A percentile compares a stretch with the other conserved stretches of the same genome.
phyloP scores from a whole-genome alignment of 106 monocot species.

The Narthecium ossifragum region DNA sequence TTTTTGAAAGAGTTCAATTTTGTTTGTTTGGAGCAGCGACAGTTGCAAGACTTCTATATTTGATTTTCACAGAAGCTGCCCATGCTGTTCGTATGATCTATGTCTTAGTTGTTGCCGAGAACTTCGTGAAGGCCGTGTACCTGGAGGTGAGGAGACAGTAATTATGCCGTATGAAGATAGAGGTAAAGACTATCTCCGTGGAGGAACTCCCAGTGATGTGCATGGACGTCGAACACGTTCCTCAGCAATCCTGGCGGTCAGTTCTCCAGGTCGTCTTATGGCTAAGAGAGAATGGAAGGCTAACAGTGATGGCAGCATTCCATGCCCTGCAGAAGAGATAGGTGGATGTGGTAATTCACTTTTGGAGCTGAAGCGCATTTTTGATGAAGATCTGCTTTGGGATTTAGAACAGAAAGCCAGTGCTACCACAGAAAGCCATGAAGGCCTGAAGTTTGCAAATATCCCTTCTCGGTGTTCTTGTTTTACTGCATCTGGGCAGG shows the following conservation, averaged over 20 bases:
- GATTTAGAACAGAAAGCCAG: conserved; percentile 40
- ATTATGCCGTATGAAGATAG: conserved; percentile 18
- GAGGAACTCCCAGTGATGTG: background rate
- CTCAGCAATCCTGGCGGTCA: background rate
- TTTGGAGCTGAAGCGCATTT: conserved; percentile 49
- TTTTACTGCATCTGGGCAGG: conserved; percentile 21
- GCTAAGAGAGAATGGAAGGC: conserved; percentile 35
- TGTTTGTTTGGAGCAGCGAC: conserved; percentile 30
- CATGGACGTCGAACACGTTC: background rate
- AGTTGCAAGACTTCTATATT: conserved; percentile 61
- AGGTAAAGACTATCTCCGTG: conserved; percentile 45
- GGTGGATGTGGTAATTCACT: conserved; percentile 49
- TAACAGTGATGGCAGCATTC: conserved; percentile 59
- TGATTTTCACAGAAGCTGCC: conserved; percentile 70
- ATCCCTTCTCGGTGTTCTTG: conserved; percentile 27
- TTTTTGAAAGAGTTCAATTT: too few relatives aligned
- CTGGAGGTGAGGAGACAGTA: conserved; percentile 29
- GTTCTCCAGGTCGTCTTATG: background rate
- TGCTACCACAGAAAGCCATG: conserved; percentile 10
- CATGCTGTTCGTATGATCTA: conserved; percentile 47
- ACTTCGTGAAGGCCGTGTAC: conserved; percentile 45
- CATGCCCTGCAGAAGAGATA: conserved; percentile 44
- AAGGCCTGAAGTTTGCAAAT: background rate
- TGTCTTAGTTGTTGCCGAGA: conserved; percentile 60
- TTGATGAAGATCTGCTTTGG: conserved; percentile 29